Base-by-base conservation (phyloP, 805 yeast species). In the Candida coleopterorum region DNA sequence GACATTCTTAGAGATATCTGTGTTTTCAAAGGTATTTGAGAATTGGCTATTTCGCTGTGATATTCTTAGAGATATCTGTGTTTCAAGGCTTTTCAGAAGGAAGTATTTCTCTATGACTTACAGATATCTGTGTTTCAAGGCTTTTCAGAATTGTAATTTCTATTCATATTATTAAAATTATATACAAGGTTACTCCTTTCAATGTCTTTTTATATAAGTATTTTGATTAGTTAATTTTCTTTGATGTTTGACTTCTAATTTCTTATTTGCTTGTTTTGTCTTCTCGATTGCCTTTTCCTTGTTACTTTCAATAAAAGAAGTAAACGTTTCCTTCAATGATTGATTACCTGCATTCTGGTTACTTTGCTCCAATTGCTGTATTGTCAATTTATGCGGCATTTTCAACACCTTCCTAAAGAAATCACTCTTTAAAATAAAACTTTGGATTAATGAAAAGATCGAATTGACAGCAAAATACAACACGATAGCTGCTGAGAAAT, bases 401-500 rank as follows among this genome's bases (percentile, higher is more conserved):
- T 77, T 74, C 21, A 76, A 58, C 37, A 62, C 41, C 27, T 64
- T 66, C 62, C 97, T 75, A 51, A 85, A 75, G 38, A 59, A 46
- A 36, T 72, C 61, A 43, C 69, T 73, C 57, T 82, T 78, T 50
- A 93, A 69, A 17, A 83, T 49, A 34, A 74, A 53, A 9, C 90
- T 76, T 65, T 90, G 97, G 14, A 75, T 32, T 34, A 85, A 74
- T 1, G 96, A 84, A 49, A 76, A 77, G 10, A 78, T 45, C 39
- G 95, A 85, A 55, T 88, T 87, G 25, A 84, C 78, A 5, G 90
- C 81, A 59, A 90, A 86, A 56, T 89, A 93, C 34, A 87, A 68
- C 44, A 89, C 81, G 24, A 88, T 87, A 25, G 85, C 95, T 2
- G 95, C 76, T 2, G 95, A 81, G 52, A 90, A 72, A 36, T 80